Evolutionary conservation across 805 yeast species (phyloP), one percentile per base, ranked within the genome.

Genomic region (Wickerhamiella hasegawae): DNA sequence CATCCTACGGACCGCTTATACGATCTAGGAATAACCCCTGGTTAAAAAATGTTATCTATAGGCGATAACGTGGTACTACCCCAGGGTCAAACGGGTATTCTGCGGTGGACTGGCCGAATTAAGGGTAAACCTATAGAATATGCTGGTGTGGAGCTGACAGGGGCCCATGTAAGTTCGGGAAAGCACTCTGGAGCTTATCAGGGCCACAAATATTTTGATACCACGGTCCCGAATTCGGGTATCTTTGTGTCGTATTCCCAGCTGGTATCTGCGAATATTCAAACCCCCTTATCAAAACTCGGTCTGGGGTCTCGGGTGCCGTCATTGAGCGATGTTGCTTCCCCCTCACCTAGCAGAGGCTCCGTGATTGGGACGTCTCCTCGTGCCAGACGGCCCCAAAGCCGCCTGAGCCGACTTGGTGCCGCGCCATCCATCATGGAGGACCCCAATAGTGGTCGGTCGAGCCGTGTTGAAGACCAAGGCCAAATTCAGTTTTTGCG

Each of bases 141-240:
- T 60, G 94, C 85, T 4, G 98, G 98, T 2, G 66, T 87, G 4
- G 96, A 87, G 52, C 59, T 87, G 29, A 48, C 73, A n/a, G 85
- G 80, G 1, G 43, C 41, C 22, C 39, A 38, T 5, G 74, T 73
- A 1, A 58, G 68, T 0, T 51, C 60, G 4, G 98, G 98, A 17
- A 80, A 82, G 54, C 90, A 87, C 50, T 69, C 72, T 36, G 98
- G 98, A n/a, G 67, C 69, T 28, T 83, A 74, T 31, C 69, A 76
- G 38, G 94, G 93, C 23, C 41, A 40, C 28, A 61, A 61, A 36
- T 84, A 84, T 52, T 85, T 85, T 50, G 60, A 62, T 4, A 81
- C 85, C 0, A 56, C 61, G 4, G 57, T 50, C 24, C 78, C 84
- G 0, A 68, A 68, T 38, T 64, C 83, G 15, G 96, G 96, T 0